Percentiles rank a stretch among this genome's conserved stretches.
Evolutionary conservation across 78 protist genomes (phyloP).

Genomic region (Isochrysis galbana): DNA sequence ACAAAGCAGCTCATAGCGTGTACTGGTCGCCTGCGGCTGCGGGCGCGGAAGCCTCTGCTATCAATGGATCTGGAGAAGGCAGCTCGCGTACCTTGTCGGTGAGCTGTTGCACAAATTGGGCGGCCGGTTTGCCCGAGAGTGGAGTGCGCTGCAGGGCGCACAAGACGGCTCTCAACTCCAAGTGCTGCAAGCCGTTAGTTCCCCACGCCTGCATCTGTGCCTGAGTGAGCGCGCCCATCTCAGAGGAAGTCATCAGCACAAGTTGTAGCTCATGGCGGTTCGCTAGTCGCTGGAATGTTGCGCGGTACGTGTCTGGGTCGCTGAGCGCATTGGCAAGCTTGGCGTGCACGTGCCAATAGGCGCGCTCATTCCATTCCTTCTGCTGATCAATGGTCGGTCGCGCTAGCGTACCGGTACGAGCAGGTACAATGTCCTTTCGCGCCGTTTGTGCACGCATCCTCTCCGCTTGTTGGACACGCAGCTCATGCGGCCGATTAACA

Average conservation of each 20-base stretch:
- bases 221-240: not conserved
- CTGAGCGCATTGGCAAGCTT: not conserved
- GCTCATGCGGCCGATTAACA: not conserved
- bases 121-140: not conserved
- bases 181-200: not conserved
- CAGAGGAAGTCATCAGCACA: not conserved
- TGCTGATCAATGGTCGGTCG: not conserved
- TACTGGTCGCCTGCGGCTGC: not conserved
- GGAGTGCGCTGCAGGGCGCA: not conserved
- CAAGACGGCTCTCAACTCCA: not conserved
- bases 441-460: not conserved
- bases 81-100: not conserved
- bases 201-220: conserved; percentile 21
- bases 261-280: conserved; percentile 24
- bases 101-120: not conserved
- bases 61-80: not conserved
- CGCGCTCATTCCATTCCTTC: not conserved
- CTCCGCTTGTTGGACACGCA: not conserved
- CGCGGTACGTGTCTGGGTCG: not conserved
- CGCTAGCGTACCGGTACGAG: too few relatives aligned
- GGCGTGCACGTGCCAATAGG: not conserved
- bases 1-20: not conserved
- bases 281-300: not conserved
- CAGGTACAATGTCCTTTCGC: too few relatives aligned
- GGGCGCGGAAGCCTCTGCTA: not conserved